Evolutionary conservation across 371 early-diverging fungal genomes (phyloP), one percentile per base, ranked within the genome.

Genomic region (Lichtheimia ramosa): DNA sequence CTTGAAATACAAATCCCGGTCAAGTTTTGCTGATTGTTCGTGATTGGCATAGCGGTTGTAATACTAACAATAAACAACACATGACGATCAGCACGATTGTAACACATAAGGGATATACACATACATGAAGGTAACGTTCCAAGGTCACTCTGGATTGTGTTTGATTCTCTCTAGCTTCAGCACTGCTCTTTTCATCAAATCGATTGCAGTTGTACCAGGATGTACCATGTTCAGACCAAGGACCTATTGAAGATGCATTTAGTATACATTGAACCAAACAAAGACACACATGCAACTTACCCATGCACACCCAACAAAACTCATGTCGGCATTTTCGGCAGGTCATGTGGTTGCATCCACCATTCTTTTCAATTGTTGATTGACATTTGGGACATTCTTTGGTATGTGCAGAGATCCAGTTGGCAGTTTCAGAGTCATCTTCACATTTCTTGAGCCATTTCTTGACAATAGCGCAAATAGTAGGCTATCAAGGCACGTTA

Each of bases 31-130:
- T 5, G 93, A 92, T 69, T 95, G 96, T 67, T 94, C 94, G 77
- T 98, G 98, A 82, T 98, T 98, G 48, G 93, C 92, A 76, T 87
- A 98, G n/a, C 98, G 91, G 68, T 93, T 96, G 70, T 92, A 97
- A 71, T 97, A 96, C 90, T 93, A 64, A 4, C 14, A 15, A 49
- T 15, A 48, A 51, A 42, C 20, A 42, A 43, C 27, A 43, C 28
- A 34, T 39, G 27, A 54, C 41, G 34, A 34, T 34, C 34, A 34
- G 34, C 34, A 34, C 10, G 2, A 34, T 34, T 10, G 34, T 34
- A 34, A 34, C 34, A 34, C 34, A 34, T 34, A 34, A 6, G n/a
- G 34, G 34, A 34, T 34, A 4, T 8, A 6, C 34, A 8, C 34
- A 70, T 83, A 93, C 93, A 82, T 96, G 96, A 39, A 97, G 83